Base-by-base conservation (phyloP, 78 protist genomes). In the Isochrysis galbana region DNA sequence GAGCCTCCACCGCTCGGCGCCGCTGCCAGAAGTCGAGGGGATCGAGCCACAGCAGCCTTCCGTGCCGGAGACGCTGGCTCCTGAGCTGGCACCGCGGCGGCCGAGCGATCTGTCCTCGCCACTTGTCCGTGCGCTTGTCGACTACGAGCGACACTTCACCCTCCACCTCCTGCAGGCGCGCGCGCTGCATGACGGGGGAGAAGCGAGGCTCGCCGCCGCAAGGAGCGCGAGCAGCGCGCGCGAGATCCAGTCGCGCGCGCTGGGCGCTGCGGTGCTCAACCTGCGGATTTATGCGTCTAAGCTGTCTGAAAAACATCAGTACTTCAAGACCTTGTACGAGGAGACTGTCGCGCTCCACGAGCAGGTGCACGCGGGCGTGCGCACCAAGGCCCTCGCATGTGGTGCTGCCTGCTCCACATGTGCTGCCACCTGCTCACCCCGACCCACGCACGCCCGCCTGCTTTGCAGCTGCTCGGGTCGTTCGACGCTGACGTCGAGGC, bases 111-210 rank as follows among this genome's bases (percentile, higher is more conserved):
- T 19, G 25, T 22, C 46, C 38, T 39, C 86, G 45, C 86, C 86
- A n/a, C 86, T 77, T n/a, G 46, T 77, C n/a, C 34, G 32, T n/a
- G 86, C 86, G 47, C 47, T 77, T 25, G 23, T 77, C 47, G 86
- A 77, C 86, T 77, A 77, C n/a, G 42, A 39, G 42, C 44, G 42
- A 3, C 86, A 77, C 26, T 77, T 77, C 32, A 0, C 5, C n/a
- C 42, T 22, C 23, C 86, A 77, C 86, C 47, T 36, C 36, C 10
- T 38, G 19, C 32, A 22, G 42, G 86, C 86, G 86, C 44, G 0
- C 11, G 36, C 82, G 74, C 74, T 61, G 74, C 74, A 7, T 42
- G 82, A 72, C 44, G 1, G 19, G 10, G 44, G 82, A 38, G 82
- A 0, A 25, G 82, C 82, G 82, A 38, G 82, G 17, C 82, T 72